A percentile compares a stretch with the other conserved stretches of the same genome.
These are phyloP conservation scores for Eucalyptus polybractea DNA, from an alignment of 345 rosid species.

Conservation along the genomic window DNA sequence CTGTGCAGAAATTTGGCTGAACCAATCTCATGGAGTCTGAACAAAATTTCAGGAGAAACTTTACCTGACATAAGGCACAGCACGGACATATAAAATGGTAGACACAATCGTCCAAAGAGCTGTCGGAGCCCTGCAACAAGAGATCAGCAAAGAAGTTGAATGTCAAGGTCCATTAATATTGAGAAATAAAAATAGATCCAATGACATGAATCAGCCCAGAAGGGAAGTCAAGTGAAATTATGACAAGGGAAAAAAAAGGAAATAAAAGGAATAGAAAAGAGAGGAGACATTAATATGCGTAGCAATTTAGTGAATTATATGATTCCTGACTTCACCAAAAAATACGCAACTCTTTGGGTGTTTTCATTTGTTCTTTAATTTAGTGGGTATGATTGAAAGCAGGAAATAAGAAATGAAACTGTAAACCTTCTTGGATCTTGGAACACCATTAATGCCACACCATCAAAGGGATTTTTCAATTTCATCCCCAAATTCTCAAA, in stretches of 20 bases:
- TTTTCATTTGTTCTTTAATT: neutral
- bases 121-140: conserved; percentile 49
- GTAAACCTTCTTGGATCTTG: neutral
- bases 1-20: neutral
- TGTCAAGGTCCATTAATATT: neutral
- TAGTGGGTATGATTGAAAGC: neutral
- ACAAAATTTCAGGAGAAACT: neutral
- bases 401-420: neutral
- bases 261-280: neutral
- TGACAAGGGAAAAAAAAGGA: neutral
- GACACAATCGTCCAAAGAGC: conserved; percentile 55
- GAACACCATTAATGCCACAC: neutral
- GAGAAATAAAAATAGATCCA: neutral
- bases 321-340: neutral
- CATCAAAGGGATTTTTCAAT: neutral
- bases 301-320: neutral
- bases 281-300: neutral
- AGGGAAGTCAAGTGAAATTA: neutral
- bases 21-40: neutral
- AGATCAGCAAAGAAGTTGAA: neutral
- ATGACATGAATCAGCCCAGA: neutral
- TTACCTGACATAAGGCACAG: conserved; percentile 77
- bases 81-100: conserved; percentile 72
- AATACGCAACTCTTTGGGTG: neutral
- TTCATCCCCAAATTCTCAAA: neutral